Evolutionary conservation across 2,329 filamentous ascomycete species (phyloP), one percentile per base, ranked within the genome.

Genomic region (Xylariaceae sp.): DNA sequence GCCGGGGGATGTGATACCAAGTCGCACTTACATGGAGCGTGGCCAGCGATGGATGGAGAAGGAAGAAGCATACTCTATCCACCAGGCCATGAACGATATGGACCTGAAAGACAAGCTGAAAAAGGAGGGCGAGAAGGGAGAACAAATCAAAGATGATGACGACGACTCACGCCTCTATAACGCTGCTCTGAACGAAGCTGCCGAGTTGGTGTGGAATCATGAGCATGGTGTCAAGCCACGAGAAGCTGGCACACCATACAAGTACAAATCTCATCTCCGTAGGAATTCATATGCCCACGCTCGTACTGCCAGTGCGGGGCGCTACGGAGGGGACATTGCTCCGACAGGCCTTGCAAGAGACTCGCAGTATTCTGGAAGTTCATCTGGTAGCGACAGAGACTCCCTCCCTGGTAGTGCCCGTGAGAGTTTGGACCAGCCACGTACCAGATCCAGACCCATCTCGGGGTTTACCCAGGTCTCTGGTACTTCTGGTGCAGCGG

Each of bases 21-120:
- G 79, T 54, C 76, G 83, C 41, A 83, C 80, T 7, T 91, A 91
- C 67, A 85, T 89, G 50, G 88, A 91, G 68, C 81, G 84, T 51
- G 87, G 86, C 16, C 82, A 84, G 64, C 76, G 88, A 61, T 90
- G 87, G 86, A 88, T 89, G 81, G 88, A 92, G 68, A 89, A 88
- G 67, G 87, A 90, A 64, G 88, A 92, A 69, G 86, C 83, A 4
- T 78, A 79, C 34, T 87, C 87, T 17, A 70, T 92, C 53, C 81
- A 86, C 16, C 79, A 84, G 55, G 88, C 88, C 11, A 83, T 92
- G 77, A 82, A 90, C 59, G 84, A 89, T 61, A 82, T 91, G 79
- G 82, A 88, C 53, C 57, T 88, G 41, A 75, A 74, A 48, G 70
- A 74, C 31, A 61, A 66, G 38, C 50, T 55, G 17, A 61, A 67